These are phyloP conservation scores for Eutrema heterophyllum DNA, from an alignment of 345 rosid genomes.

Conservation along the genomic window DNA sequence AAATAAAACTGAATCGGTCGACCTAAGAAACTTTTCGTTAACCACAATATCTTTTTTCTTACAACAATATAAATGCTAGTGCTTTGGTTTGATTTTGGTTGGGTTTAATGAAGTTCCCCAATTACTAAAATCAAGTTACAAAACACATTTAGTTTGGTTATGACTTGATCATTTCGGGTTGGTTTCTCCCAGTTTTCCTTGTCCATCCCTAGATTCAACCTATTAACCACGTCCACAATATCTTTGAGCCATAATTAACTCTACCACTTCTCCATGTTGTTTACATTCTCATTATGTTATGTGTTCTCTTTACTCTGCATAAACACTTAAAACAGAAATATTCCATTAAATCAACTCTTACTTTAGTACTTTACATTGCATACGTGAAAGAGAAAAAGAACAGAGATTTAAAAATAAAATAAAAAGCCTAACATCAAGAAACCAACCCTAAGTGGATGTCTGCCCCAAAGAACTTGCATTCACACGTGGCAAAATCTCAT, in stretches of 20 bases:
- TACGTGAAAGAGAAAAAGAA: not conserved
- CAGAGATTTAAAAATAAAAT: too few relatives aligned
- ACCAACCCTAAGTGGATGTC: constrained; percentile 1
- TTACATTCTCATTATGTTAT: not conserved
- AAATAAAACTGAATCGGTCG: not conserved
- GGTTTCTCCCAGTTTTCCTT: not conserved
- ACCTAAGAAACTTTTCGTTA: not conserved
- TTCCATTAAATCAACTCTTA: constrained; percentile 2
- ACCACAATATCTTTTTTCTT: not conserved
- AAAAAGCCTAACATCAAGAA: constrained; percentile 1
- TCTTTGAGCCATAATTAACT: not conserved
- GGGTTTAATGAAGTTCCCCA: not conserved
- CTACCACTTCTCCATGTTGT: not conserved
- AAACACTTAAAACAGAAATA: not conserved
- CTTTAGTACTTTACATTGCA: constrained; percentile 9
- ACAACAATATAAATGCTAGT: not conserved
- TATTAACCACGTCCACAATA: not conserved
- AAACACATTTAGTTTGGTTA: too few relatives aligned
- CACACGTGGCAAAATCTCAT: constrained; percentile 22
- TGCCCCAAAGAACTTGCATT: constrained; percentile 27
- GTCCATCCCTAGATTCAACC: not conserved
- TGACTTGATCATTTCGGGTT: too few relatives aligned
- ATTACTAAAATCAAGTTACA: not conserved
- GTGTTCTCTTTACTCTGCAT: not conserved
- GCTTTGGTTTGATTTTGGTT: not conserved